Conservation (phyloP, 495 filamentous ascomycete genomes). For the Rusavskia elegans region DNA sequence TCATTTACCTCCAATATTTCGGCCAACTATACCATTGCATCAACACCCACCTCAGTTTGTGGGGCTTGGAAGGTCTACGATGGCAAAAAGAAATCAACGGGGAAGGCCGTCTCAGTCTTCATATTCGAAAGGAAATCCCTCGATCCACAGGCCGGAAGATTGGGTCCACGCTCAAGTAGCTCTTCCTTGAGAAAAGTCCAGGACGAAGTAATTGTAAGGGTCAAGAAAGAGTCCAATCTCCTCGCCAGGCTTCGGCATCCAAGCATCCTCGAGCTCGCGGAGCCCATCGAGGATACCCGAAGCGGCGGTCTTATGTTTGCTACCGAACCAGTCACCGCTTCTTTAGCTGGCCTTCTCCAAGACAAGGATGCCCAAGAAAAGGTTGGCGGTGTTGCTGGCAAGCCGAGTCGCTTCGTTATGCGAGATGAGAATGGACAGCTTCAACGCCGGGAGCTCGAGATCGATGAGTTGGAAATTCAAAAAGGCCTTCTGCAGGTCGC, state of each 20-base stretch:
- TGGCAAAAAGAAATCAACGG: slow-evolving; percentile 88
- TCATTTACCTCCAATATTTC: slow-evolving; percentile 84
- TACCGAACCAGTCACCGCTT: slow-evolving; percentile 77
- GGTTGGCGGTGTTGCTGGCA: slow-evolving; percentile 43
- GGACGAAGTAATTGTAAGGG: slow-evolving; percentile 75
- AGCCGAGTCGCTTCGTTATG: slow-evolving; percentile 63
- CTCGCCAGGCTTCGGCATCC: slow-evolving; percentile 80
- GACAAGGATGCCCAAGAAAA: slow-evolving; percentile 88
- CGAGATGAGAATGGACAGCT: slow-evolving; percentile 63
- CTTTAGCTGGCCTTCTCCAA: slow-evolving; percentile 62
- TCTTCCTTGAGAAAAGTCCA: slow-evolving; percentile 57
- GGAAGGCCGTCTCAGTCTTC: slow-evolving; percentile 78
- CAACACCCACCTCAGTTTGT: slow-evolving; percentile 50
- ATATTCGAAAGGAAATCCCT: slow-evolving; percentile 82
- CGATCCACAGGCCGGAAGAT: slow-evolving; percentile 45
- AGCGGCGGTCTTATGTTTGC: slow-evolving; percentile 89
- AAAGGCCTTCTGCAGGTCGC: slow-evolving; percentile 87
- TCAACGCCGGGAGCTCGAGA: slow-evolving; percentile 69
- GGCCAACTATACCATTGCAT: slow-evolving; percentile 69
- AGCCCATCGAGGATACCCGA: slow-evolving; percentile 89
- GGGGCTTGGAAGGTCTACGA: slow-evolving; percentile 96
- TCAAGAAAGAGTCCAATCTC: slow-evolving; percentile 80
- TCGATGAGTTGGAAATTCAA: slow-evolving; percentile 95
- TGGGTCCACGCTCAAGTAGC: slow-evolving; percentile 41
- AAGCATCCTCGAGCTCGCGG: slow-evolving; percentile 77